Evolutionary conservation across 164 flowering plant species (phyloP), one percentile per base, ranked within the genome.

Genomic region (Liriodendron chinense): DNA sequence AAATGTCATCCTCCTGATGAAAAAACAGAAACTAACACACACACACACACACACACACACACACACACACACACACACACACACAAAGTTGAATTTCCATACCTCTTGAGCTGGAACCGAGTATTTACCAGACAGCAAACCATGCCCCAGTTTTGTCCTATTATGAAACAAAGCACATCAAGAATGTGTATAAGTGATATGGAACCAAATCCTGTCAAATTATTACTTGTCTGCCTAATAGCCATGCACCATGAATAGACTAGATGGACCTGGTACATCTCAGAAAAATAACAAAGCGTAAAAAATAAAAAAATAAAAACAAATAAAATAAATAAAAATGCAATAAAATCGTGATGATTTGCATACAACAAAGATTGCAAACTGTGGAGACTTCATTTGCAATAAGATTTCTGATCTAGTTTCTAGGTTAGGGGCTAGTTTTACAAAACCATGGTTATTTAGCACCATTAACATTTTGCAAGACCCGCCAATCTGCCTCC

Each of bases 131-230:
- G 94, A 92, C 23, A 96, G 92, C 89, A 96, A 81, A 75, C 99
- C 99, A 85, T 96, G 97, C 7, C 87, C 99, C 72, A 96, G 85
- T 81, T 96, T 96, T 65, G 97, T 85, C 83, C 99, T 96, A 90
- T 74, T 77, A 86, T 25, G 81, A 20, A 81, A 77, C 47, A 75
- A 59, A 73, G 66, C 63, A 61, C 25, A 57, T 59, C 43, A 34
- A 24, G 6, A 62, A 26, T 25, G 47, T 25, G 20, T 53, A 34
- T 7, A 12, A 53, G 9, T 34, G 49, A 67, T 6, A 28, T 8
- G 47, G 69, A 16, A 64, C 25, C 67, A 64, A 23, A 23, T 64
- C 10, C 22, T 26, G 18, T 26, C 69, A 67, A 16, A 25, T 26
- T 16, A 26, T 28, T 34, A 28, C 21, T 28, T 26, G 47, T 16